Conservation (phyloP, 495 filamentous ascomycete genomes). For the Massariosphaeria phaeospora region DNA sequence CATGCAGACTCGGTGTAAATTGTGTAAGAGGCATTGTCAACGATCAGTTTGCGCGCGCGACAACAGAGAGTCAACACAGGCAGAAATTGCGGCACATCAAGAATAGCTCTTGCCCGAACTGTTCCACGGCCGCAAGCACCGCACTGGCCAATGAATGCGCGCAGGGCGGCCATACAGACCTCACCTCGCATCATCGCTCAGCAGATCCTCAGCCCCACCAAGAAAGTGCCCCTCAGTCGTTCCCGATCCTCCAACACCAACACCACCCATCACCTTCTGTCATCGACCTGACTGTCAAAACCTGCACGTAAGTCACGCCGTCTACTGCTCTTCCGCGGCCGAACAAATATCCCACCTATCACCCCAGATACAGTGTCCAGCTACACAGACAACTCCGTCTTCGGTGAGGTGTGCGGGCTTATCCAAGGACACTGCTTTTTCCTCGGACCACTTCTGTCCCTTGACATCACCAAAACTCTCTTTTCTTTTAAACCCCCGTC, state of each 20-base stretch:
- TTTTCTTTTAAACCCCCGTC: too few species aligned
- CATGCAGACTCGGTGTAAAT: neutral
- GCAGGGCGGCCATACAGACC: neutral
- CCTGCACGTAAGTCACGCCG: constrained; percentile 28
- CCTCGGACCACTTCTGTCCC: constrained; percentile 6
- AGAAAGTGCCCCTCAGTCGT: constrained; percentile 21
- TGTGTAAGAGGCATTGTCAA: neutral
- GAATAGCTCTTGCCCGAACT: neutral
- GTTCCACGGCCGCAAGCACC: neutral
- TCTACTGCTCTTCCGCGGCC: constrained; percentile 34
- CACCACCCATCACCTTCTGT: constrained; percentile 19
- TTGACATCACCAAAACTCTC: constrained; percentile 32
- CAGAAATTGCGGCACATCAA: too few species aligned
- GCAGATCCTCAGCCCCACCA: constrained; percentile 27
- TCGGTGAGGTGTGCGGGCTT: constrained; percentile 20
- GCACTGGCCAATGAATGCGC: constrained; percentile 4
- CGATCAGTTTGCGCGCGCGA: too few species aligned
- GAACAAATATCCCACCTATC: constrained; percentile 17
- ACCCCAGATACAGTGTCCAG: constrained; percentile 3
- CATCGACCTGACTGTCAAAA: constrained; percentile 8
- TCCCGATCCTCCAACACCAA: constrained; percentile 10
- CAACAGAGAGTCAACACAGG: too few species aligned
- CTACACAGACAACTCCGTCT: constrained; percentile 11
- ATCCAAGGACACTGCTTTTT: constrained; percentile 29
- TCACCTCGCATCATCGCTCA: constrained; percentile 14